Percentiles rank a stretch among this genome's conserved stretches.
Conservation (phyloP, 352 stramenopile genomes). For the Aphanomyces euteiches region DNA sequence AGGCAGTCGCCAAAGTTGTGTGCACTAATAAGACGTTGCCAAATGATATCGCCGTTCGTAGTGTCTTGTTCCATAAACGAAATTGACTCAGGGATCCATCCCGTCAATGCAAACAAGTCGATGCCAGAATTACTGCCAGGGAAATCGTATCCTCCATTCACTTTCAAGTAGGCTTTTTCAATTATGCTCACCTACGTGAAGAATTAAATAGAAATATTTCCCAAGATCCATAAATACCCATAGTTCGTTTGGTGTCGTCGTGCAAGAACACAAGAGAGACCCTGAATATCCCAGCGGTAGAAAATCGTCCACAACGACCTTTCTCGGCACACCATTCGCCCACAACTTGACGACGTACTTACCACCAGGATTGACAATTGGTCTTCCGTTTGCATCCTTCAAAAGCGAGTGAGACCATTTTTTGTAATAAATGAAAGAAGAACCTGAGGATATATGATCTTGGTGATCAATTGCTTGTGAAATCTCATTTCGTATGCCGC, state of each 20-base stretch:
- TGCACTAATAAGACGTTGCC: constrained; percentile 89
- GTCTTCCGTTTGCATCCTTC: constrained; percentile 40
- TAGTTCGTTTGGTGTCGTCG: constrained; percentile 72
- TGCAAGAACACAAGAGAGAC: constrained; percentile 81
- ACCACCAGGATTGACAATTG: constrained; percentile 86
- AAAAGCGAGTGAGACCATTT: constrained; percentile 34
- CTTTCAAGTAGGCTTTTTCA: constrained; percentile 98
- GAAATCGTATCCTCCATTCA: constrained; percentile 97
- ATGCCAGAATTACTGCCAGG: constrained; percentile 95
- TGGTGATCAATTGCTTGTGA: constrained; percentile 89
- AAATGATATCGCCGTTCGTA: constrained; percentile 57
- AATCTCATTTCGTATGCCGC: constrained; percentile 90
- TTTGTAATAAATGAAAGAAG: constrained; percentile 35
- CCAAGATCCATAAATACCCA: constrained; percentile 38
- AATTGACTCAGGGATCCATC: constrained; percentile 96
- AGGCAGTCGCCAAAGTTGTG: constrained; percentile 96
- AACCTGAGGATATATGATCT: constrained; percentile 94
- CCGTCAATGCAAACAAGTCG: constrained; percentile 97
- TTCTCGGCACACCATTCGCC: constrained; percentile 91
- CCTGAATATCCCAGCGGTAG: constrained; percentile 82
- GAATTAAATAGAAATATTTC: neutral
- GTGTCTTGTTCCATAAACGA: constrained; percentile 43
- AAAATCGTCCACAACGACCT: constrained; percentile 94
- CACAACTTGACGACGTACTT: constrained; percentile 98
- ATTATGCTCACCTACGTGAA: constrained; percentile 89